A percentile compares a stretch with the other conserved stretches of the same genome.
Conservation (phyloP, 2,329 filamentous ascomycete species). For the Trichoderma breve region DNA sequence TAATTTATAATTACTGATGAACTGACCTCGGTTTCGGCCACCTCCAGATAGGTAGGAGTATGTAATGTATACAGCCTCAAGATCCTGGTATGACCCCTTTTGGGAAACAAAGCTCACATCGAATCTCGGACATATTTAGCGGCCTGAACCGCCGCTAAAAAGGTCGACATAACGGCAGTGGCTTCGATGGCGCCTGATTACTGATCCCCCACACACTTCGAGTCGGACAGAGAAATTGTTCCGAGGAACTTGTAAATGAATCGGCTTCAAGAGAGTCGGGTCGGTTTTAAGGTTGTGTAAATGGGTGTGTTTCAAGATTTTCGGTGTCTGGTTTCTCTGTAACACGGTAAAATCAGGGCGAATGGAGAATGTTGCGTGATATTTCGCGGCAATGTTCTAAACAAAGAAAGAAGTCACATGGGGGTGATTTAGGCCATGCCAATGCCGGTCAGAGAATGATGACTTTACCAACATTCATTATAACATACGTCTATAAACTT, state of each 20-base stretch:
- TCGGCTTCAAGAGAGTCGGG: not conserved
- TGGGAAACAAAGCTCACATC: not conserved
- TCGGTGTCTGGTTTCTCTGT: not conserved
- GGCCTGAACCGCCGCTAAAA: constrained; percentile 45
- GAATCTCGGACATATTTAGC: not conserved
- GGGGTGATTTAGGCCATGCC: not conserved
- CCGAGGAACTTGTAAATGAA: not conserved
- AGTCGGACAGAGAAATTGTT: not conserved
- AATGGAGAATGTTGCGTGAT: not conserved
- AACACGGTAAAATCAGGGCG: not conserved
- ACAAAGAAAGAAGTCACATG: not conserved
- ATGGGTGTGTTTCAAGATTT: not conserved
- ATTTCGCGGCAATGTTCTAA: not conserved
- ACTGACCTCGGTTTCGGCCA: not conserved
- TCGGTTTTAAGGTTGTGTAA: not conserved
- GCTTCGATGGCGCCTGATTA: not conserved
- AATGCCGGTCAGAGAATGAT: not conserved
- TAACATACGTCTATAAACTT: not conserved
- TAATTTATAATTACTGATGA: not conserved
- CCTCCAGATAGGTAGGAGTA: not conserved
- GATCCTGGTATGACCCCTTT: not conserved
- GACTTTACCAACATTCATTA: not conserved
- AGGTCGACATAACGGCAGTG: constrained; percentile 24
- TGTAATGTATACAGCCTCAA: not conserved
- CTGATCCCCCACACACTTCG: not conserved